Percentiles rank a stretch among this genome's conserved stretches.
Conservation (phyloP, 208 protist species). For the Crithidia acanthocephali region DNA sequence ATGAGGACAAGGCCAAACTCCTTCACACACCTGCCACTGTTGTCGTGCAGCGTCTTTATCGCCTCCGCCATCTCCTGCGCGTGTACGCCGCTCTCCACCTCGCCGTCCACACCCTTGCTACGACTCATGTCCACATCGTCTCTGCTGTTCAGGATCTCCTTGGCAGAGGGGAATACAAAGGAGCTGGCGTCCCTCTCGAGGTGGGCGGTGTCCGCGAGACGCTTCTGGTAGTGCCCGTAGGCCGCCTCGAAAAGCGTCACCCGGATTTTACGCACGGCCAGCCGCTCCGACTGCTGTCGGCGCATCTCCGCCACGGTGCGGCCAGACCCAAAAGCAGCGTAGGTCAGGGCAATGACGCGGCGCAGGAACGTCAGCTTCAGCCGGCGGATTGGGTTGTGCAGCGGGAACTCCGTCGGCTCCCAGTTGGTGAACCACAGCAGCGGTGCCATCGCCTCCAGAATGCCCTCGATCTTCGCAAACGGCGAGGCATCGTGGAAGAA, state of each 20-base stretch:
- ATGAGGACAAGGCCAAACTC: constrained; percentile 23
- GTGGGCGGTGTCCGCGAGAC: neutral
- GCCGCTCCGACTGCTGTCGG: constrained; percentile 25
- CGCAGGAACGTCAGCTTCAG: constrained; percentile 49
- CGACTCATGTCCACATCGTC: constrained; percentile 31
- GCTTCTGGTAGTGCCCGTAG: neutral
- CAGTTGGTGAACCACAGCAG: constrained; percentile 52
- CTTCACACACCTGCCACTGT: constrained; percentile 26
- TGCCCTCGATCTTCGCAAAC: constrained; percentile 38
- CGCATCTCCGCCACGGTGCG: constrained; percentile 24
- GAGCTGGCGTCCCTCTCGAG: neutral
- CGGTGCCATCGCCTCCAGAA: constrained; percentile 29
- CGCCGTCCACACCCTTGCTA: neutral
- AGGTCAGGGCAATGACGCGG: constrained; percentile 41
- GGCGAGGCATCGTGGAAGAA: constrained; percentile 41
- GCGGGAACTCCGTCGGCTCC: constrained; percentile 45
- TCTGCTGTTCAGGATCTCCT: constrained; percentile 24
- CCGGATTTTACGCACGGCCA: constrained; percentile 1
- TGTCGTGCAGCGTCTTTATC: constrained; percentile 34
- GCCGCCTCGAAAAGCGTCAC: constrained; percentile 1
- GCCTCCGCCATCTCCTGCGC: constrained; percentile 11
- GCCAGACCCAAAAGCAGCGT: constrained; percentile 41
- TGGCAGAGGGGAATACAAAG: neutral
- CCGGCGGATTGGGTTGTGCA: constrained; percentile 43
- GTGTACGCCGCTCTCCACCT: constrained; percentile 2